Conservation (phyloP, 2,329 filamentous ascomycete genomes). For the Claviceps paspali region DNA sequence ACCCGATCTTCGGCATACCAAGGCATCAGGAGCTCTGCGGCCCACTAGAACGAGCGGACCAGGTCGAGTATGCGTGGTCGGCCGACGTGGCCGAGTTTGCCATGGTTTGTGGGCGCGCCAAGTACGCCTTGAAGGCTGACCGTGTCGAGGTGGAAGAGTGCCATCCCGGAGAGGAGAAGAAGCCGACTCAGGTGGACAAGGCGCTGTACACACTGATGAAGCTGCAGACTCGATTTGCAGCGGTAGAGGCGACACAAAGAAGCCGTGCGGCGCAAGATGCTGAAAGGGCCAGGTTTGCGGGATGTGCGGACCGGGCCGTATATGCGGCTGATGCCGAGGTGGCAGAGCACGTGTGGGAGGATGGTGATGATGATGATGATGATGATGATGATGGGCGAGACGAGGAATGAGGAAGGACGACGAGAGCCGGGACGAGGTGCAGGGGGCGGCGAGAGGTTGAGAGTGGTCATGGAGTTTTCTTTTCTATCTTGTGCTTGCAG, state of each 20-base stretch:
- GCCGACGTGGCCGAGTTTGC: constrained; percentile 12
- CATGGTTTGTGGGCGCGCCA: constrained; percentile 8
- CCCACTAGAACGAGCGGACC: constrained; percentile 4
- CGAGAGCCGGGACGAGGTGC: too few species aligned
- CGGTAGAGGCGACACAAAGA: constrained; percentile 7
- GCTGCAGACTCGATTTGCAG: constrained; percentile 7
- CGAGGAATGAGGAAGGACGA: too few species aligned
- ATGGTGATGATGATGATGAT: too few species aligned
- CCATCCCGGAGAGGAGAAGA: background rate
- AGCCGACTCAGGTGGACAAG: background rate
- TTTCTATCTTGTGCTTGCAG: too few species aligned
- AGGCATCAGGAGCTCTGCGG: constrained; percentile 6
- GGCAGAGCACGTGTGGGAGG: constrained; percentile 10
- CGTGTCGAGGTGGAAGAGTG: constrained; percentile 4
- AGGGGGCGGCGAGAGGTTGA: too few species aligned
- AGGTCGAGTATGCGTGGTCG: constrained; percentile 12
- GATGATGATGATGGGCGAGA: background rate
- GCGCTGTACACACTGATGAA: constrained; percentile 4
- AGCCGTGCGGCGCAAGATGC: constrained; percentile 9
- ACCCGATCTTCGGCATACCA: constrained; percentile 11
- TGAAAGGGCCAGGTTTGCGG: constrained; percentile 12
- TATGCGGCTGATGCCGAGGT: constrained; percentile 13
- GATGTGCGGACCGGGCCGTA: constrained; percentile 12
- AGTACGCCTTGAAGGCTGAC: constrained; percentile 11
- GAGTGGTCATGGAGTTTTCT: too few species aligned